Conservation (phyloP, 1,284 basidiomycete species). For the Meira nashicola region DNA sequence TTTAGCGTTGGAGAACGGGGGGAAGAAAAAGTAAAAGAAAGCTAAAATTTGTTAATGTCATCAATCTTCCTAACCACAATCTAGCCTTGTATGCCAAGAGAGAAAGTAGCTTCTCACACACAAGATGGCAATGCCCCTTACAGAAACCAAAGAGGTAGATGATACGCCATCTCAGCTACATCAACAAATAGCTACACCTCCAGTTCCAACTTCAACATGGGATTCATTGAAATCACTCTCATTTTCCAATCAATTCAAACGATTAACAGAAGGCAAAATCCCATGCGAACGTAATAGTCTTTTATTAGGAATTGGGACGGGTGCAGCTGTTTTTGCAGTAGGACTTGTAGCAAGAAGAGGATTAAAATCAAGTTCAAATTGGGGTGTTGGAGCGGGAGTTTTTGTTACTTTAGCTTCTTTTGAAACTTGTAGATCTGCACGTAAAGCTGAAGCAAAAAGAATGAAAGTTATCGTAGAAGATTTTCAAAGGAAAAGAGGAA, state of each 20-base stretch:
- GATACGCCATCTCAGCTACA: too few species aligned
- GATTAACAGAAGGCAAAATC: slow-evolving; percentile 1
- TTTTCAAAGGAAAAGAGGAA: neutral
- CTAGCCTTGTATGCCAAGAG: too few species aligned
- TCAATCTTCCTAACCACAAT: too few species aligned
- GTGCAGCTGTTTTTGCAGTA: neutral
- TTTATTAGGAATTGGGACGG: slow-evolving; percentile 5
- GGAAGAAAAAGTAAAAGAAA: too few species aligned
- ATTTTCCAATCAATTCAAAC: neutral
- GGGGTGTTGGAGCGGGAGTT: neutral
- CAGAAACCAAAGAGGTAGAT: too few species aligned
- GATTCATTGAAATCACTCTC: neutral
- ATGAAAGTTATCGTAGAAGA: slow-evolving; percentile 8
- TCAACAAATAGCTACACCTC: too few species aligned
- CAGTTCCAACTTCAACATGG: neutral
- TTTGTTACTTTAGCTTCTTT: neutral
- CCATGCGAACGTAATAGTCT: slow-evolving; percentile 5
- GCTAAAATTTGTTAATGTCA: too few species aligned
- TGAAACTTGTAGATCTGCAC: slow-evolving; percentile 1
- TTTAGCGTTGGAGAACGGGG: too few species aligned
- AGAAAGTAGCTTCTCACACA: too few species aligned
- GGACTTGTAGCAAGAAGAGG: slow-evolving; percentile 2
- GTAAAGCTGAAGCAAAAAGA: neutral
- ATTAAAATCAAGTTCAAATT: slow-evolving; percentile 2
- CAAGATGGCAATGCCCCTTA: too few species aligned